A percentile compares a stretch with the other conserved stretches of the same genome.
Conservation (phyloP, 2,329 filamentous ascomycete genomes). For the Lecanicillium sp. region DNA sequence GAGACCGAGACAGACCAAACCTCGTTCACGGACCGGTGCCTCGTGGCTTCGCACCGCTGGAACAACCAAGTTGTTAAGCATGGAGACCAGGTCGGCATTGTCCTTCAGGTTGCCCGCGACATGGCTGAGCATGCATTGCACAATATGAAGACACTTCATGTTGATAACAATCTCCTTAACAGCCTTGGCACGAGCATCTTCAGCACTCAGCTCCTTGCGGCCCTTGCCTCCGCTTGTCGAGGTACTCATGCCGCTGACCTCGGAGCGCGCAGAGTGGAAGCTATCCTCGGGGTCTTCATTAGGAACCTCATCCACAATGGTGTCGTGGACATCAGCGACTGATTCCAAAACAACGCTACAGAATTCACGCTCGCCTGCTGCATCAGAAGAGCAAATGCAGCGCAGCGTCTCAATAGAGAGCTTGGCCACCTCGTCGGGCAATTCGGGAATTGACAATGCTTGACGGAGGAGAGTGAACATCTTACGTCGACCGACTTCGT, state of each 20-base stretch:
- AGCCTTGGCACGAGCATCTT: conserved; percentile 64
- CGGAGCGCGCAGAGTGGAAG: conserved; percentile 88
- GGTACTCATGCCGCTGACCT: conserved; percentile 61
- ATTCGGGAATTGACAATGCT: conserved; percentile 72
- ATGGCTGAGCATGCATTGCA: conserved; percentile 94
- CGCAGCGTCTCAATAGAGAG: conserved; percentile 75
- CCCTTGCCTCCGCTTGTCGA: conserved; percentile 37
- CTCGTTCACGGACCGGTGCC: conserved; percentile 83
- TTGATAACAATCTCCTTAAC: conserved; percentile 92
- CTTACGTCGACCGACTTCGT: conserved; percentile 88
- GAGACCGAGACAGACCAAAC: conserved; percentile 79
- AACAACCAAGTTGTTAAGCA: conserved; percentile 94
- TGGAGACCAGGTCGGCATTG: conserved; percentile 87
- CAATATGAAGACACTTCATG: conserved; percentile 96
- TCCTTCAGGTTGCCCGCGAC: conserved; percentile 81
- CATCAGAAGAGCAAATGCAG: conserved; percentile 69
- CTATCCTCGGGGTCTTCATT: conserved; percentile 55
- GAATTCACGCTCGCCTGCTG: conserved; percentile 71
- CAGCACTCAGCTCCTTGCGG: conserved; percentile 45
- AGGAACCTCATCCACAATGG: conserved; percentile 65
- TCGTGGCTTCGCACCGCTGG: conserved; percentile 92
- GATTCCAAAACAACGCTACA: conserved; percentile 83
- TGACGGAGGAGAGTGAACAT: conserved; percentile 91
- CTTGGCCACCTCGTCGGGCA: conserved; percentile 89
- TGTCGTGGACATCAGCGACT: conserved; percentile 93